phyloP scores from a whole-genome alignment of 768 basidiomycete species.

The Rhodosporidiobolus odoratus region DNA sequence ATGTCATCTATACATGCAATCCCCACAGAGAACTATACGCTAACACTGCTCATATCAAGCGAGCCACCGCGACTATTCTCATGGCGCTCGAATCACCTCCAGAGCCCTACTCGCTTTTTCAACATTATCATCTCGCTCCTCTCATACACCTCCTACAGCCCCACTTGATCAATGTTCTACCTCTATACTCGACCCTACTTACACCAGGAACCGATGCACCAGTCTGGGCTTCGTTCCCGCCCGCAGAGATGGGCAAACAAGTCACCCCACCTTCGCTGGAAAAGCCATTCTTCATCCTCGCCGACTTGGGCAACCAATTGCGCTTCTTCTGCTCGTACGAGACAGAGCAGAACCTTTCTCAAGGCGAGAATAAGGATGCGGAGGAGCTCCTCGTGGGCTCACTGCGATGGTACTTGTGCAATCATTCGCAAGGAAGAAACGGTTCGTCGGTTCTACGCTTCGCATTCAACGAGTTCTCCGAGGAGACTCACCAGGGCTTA shows the following conservation, averaged over 20 bases:
- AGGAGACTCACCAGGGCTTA: too few relatives aligned
- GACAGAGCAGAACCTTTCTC: background rate
- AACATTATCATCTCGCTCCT: background rate
- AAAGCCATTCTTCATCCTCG: background rate
- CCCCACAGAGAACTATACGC: too few relatives aligned
- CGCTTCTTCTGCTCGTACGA: conserved; percentile 24
- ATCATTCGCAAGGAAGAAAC: background rate
- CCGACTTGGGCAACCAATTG: conserved; percentile 19
- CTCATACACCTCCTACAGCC: background rate
- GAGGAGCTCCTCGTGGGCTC: background rate
- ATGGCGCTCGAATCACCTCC: background rate
- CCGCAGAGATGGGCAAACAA: background rate
- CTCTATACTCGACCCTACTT: conserved; percentile 13
- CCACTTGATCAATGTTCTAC: background rate
- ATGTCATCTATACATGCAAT: too few relatives aligned
- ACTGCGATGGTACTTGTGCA: background rate
- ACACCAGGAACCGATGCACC: background rate
- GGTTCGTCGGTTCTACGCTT: background rate
- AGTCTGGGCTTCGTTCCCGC: conserved; percentile 8
- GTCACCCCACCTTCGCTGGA: too few relatives aligned
- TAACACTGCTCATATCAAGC: too few relatives aligned
- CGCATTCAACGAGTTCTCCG: background rate
- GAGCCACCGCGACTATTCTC: background rate
- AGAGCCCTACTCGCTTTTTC: background rate
- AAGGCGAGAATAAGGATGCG: background rate